phyloP scores from a whole-genome alignment of 2,329 filamentous ascomycete genomes.

The Pseudodiploospora longispora region DNA sequence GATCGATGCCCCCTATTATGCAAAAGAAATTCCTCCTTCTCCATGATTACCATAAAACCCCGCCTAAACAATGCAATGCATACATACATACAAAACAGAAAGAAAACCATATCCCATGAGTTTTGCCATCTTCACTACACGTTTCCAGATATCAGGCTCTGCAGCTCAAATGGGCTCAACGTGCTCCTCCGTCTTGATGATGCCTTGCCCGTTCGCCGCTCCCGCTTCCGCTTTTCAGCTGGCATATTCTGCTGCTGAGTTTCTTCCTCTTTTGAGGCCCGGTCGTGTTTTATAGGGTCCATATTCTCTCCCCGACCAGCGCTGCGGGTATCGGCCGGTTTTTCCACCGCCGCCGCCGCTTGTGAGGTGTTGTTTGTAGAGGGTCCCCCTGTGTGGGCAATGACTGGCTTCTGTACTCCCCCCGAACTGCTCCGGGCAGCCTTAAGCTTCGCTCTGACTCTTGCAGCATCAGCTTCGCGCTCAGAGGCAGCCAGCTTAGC shows the following conservation, averaged over 20 bases:
- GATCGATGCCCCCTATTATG: too few relatives aligned
- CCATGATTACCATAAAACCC: too few relatives aligned
- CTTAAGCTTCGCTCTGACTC: slow-evolving; percentile 54
- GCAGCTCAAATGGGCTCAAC: slow-evolving; percentile 65
- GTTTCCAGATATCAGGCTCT: slow-evolving; percentile 49
- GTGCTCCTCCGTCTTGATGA: slow-evolving; percentile 64
- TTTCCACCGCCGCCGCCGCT: slow-evolving; percentile 1
- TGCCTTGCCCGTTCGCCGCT: slow-evolving; percentile 43
- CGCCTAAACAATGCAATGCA: too few relatives aligned
- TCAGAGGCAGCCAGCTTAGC: slow-evolving; percentile 58
- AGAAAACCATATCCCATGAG: background rate
- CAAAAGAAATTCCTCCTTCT: too few relatives aligned
- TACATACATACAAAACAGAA: too few relatives aligned
- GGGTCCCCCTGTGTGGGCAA: slow-evolving; percentile 3
- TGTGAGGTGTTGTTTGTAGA: background rate
- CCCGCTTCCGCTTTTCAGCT: slow-evolving; percentile 40
- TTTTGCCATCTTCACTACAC: slow-evolving; percentile 28
- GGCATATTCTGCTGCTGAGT: slow-evolving; percentile 13
- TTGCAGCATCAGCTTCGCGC: slow-evolving; percentile 54
- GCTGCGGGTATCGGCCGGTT: slow-evolving; percentile 5
- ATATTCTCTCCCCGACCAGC: slow-evolving; percentile 15
- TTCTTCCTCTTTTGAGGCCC: slow-evolving; percentile 8
- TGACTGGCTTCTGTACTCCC: slow-evolving; percentile 21
- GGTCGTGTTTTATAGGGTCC: slow-evolving; percentile 29
- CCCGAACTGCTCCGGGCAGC: slow-evolving; percentile 36